Percentiles rank a stretch among this genome's conserved stretches.
These are phyloP conservation scores for Acrodontium crateriforme DNA, from an alignment of 2,329 filamentous ascomycete genomes.

Conservation along the genomic window DNA sequence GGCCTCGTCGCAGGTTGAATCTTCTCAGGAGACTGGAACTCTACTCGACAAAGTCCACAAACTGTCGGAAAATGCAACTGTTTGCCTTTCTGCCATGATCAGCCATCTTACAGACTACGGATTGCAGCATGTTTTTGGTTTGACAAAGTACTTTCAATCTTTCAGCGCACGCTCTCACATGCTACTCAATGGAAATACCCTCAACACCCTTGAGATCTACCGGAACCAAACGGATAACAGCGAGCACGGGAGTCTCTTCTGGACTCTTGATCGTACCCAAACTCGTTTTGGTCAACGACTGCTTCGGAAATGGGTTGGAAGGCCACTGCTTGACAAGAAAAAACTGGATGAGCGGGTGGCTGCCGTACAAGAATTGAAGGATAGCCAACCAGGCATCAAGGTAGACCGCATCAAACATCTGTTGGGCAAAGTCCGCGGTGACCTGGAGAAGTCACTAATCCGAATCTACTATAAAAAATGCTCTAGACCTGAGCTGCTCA, in stretches of 20 bases:
- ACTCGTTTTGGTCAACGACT: conserved; percentile 81
- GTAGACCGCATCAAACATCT: conserved; percentile 64
- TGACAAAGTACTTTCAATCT: conserved; percentile 93
- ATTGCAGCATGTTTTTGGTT: conserved; percentile 83
- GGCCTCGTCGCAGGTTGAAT: conserved; percentile 28
- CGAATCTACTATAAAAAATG: conserved; percentile 97
- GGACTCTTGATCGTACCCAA: conserved; percentile 84
- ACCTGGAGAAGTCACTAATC: conserved; percentile 85
- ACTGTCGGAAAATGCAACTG: conserved; percentile 71
- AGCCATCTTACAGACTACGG: conserved; percentile 83
- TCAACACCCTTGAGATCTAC: conserved; percentile 90
- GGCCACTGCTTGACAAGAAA: conserved; percentile 65
- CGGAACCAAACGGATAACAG: conserved; percentile 82
- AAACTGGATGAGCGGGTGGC: conserved; percentile 64
- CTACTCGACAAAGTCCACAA: conserved; percentile 77
- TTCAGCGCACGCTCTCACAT: conserved; percentile 92
- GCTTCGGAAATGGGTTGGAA: conserved; percentile 86
- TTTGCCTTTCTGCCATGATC: conserved; percentile 95
- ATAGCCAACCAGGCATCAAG: conserved; percentile 48
- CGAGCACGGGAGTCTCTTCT: conserved; percentile 80
- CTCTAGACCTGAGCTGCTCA: conserved; percentile 72
- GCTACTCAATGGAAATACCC: conserved; percentile 86
- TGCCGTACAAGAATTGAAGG: conserved; percentile 75
- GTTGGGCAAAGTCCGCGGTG: conserved; percentile 56
- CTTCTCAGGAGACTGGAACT: conserved; percentile 32